A percentile compares a stretch with the other conserved stretches of the same genome.
Conservation (phyloP, 2,329 filamentous ascomycete genomes). For the Fusarium tjaetaba region DNA sequence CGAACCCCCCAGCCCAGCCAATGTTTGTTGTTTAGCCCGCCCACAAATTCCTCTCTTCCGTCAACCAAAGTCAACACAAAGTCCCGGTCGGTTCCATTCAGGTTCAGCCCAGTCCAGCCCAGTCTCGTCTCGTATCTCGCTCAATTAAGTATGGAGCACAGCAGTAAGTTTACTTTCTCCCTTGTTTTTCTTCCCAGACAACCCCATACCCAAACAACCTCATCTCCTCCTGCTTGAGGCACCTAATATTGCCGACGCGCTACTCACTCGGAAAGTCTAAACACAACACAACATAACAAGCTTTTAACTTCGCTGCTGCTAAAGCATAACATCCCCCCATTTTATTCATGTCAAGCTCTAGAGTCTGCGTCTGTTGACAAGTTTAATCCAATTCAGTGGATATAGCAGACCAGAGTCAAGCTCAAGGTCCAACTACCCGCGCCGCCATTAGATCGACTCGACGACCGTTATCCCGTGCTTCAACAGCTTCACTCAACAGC, state of each 20-base stretch:
- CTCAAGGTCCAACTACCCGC: slow-evolving; percentile 45
- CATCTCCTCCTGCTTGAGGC: not conserved
- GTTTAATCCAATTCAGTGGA: slow-evolving; percentile 34
- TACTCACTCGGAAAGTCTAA: not conserved
- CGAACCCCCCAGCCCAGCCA: slow-evolving; percentile 46
- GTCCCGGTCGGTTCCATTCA: not conserved
- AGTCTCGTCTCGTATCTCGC: slow-evolving; percentile 20
- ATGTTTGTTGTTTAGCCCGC: slow-evolving; percentile 52
- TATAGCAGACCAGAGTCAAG: slow-evolving; percentile 40
- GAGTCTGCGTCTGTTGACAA: slow-evolving; percentile 31
- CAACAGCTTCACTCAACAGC: slow-evolving; percentile 67
- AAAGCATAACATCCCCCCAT: not conserved
- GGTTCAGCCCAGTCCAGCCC: not conserved
- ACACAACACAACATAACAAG: slow-evolving; percentile 5
- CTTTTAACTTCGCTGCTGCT: not conserved
- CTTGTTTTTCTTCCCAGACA: slow-evolving; percentile 24
- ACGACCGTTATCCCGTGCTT: slow-evolving; percentile 64
- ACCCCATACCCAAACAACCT: slow-evolving; percentile 18
- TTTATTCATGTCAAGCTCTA: slow-evolving; percentile 6
- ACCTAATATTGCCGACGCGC: not conserved
- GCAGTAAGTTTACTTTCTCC: slow-evolving; percentile 47
- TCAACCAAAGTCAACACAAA: slow-evolving; percentile 44
- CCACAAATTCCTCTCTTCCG: slow-evolving; percentile 44
- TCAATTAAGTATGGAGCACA: slow-evolving; percentile 49
- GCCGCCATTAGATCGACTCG: slow-evolving; percentile 56